Evolutionary conservation across 2,329 filamentous ascomycete species (phyloP), one percentile per base, ranked within the genome.

Genomic region (Nemania sp.): DNA sequence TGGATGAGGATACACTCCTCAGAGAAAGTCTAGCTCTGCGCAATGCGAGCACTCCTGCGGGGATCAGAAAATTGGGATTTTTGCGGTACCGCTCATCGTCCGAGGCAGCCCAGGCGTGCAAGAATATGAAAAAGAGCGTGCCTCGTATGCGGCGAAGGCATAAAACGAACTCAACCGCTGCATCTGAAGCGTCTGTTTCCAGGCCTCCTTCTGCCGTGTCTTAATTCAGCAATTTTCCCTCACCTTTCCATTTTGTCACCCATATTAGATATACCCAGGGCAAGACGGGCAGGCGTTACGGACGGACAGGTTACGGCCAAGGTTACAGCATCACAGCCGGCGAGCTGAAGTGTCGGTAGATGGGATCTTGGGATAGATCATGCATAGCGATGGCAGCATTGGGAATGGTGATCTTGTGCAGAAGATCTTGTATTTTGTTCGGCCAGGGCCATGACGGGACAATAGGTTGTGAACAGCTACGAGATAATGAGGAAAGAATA

Each of bases 81-180:
- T 55, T 71, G 2, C 67, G 61, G 54, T 72, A 69, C 48, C 68
- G 71, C 50, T 67, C 69, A 20, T 72, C 71, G 2, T 32, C 66
- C 9, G 71, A 73, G 52, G 67, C 67, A 5, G 71, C 68, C 21
- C 56, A 62, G 15, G 56, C 64, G n/a, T 69, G 69, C 48, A 71
- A 69, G 53, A 69, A 71, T 48, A 66, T 72, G 67, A 71, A 64
- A 59, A 70, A 66, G 58, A 71, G 63, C 51, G 60, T 65, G 21
- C 67, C 70, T 56, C 68, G 70, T 46, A 70, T 73, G 70, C 68
- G 71, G 17, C 67, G 66, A 46, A 67, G 71, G 34, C 57, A 47
- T 20, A 68, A 63, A 32, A 46, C 57, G n/a, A 46, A n/a, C 54
- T 21, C 29, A 42, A 32, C 60, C 15, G 52, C 51, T 5, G 34